These are phyloP conservation scores for Viola odorata DNA, from an alignment of 345 rosid genomes.

Conservation along the genomic window DNA sequence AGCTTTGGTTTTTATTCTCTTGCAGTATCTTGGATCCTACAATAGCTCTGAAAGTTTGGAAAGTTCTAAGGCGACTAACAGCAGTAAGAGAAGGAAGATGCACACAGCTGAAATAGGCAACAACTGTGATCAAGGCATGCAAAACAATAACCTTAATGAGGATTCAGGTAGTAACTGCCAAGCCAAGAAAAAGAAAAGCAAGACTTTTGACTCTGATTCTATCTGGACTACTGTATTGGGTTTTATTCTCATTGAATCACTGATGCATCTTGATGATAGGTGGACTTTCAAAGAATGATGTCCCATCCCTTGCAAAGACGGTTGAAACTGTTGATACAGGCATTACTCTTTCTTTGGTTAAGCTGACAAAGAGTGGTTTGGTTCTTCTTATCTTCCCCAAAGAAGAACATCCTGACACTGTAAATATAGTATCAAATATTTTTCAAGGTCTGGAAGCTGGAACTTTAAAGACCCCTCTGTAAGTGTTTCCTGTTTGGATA, in stretches of 20 bases:
- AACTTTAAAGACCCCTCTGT: slow-evolving; percentile 57
- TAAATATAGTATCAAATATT: slow-evolving; percentile 43
- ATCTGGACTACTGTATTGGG: too few relatives aligned
- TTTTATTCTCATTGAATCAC: not conserved
- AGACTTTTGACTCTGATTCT: slow-evolving; percentile 6
- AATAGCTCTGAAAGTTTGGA: slow-evolving; percentile 20
- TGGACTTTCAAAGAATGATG: slow-evolving; percentile 21
- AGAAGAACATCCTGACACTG: slow-evolving; percentile 36
- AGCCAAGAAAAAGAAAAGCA: slow-evolving; percentile 9
- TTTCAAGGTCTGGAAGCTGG: slow-evolving; percentile 51
- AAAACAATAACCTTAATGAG: slow-evolving; percentile 20
- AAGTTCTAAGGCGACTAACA: slow-evolving; percentile 20
- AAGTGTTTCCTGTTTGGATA: slow-evolving; percentile 23
- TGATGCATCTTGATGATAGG: slow-evolving; percentile 27
- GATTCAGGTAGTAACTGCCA: slow-evolving; percentile 33
- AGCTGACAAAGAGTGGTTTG: slow-evolving; percentile 80
- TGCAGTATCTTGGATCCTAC: slow-evolving; percentile 38
- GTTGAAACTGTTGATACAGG: slow-evolving; percentile 24
- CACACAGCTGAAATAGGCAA: slow-evolving; percentile 24
- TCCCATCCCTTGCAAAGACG: slow-evolving; percentile 17
- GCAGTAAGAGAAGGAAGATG: slow-evolving; percentile 51
- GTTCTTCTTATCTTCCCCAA: slow-evolving; percentile 57
- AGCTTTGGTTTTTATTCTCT: not conserved
- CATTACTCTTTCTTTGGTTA: slow-evolving; percentile 68
- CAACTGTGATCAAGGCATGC: slow-evolving; percentile 7